Evolutionary conservation across 1,284 basidiomycete genomes (phyloP).

Genomic region (Rhizopogon hawkerae): DNA sequence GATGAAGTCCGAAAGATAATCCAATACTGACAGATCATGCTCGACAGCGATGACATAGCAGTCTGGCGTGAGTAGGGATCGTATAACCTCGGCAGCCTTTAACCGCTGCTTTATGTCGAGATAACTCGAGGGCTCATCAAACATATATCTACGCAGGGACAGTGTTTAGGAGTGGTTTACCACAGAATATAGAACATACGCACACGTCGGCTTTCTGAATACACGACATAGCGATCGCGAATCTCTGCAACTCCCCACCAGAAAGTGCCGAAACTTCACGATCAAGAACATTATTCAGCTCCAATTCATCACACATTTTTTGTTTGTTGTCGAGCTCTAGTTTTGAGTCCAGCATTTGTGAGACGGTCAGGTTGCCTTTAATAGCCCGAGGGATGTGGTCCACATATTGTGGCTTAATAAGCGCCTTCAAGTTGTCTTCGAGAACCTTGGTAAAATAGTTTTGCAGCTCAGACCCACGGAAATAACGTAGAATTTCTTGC

Average conservation of each 20-base stretch:
- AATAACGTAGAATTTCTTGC: constrained; percentile 96
- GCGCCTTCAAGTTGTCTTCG: constrained; percentile 93
- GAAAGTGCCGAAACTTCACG: constrained; percentile 82
- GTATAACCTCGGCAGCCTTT: constrained; percentile 93
- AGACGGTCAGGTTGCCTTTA: constrained; percentile 82
- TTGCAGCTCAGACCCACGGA: constrained; percentile 93
- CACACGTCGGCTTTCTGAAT: constrained; percentile 89
- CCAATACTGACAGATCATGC: constrained; percentile 94
- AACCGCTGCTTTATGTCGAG: constrained; percentile 92
- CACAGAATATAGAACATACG: constrained; percentile 26
- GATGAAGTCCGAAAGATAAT: constrained; percentile 95
- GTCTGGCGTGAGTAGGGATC: constrained; percentile 68
- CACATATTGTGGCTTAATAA: constrained; percentile 98
- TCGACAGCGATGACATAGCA: constrained; percentile 95
- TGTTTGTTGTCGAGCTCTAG: constrained; percentile 79
- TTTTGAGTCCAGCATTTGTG: constrained; percentile 85
- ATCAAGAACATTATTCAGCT: constrained; percentile 76
- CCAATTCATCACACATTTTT: constrained; percentile 74
- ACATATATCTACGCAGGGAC: constrained; percentile 69
- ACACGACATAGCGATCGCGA: constrained; percentile 90
- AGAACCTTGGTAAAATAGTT: constrained; percentile 99
- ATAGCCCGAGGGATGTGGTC: constrained; percentile 95
- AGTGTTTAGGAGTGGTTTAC: constrained; percentile 5
- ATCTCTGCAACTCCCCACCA: constrained; percentile 93
- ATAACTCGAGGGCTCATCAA: constrained; percentile 96